Evolutionary conservation across 441 rosid genomes (phyloP).

Genomic region (Gossypium armourianum): DNA sequence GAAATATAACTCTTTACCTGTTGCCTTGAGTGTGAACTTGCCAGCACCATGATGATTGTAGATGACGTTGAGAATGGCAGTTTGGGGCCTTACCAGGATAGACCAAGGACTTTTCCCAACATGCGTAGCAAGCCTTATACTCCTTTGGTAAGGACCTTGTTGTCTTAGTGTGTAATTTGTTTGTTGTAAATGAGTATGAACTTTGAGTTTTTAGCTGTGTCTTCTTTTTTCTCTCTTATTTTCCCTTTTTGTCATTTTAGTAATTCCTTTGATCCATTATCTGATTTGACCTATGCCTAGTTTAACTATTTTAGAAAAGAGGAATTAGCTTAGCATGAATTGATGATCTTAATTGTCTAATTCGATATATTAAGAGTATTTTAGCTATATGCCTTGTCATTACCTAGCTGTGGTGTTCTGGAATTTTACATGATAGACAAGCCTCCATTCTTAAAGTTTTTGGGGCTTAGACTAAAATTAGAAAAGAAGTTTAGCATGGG

Average conservation of each 20-base stretch:
- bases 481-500: background rate
- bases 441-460: background rate
- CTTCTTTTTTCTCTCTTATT: background rate
- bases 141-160: slow-evolving; percentile 43
- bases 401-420: background rate
- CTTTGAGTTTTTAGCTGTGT: background rate
- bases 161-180: background rate
- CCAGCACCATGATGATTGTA: slow-evolving; percentile 59
- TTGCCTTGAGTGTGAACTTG: slow-evolving; percentile 36
- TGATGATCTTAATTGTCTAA: too few species aligned
- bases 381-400: background rate
- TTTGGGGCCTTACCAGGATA: slow-evolving; percentile 60
- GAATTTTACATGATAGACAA: background rate
- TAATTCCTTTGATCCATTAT: background rate
- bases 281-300: background rate
- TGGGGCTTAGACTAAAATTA: background rate
- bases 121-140: slow-evolving; percentile 72
- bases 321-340: background rate
- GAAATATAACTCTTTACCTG: slow-evolving; percentile 33
- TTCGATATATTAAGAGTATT: background rate
- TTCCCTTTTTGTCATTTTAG: background rate
- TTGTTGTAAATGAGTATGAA: background rate
- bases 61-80: slow-evolving; percentile 72
- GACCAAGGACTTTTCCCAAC: slow-evolving; percentile 77
- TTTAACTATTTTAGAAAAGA: background rate